Evolutionary conservation across 805 yeast species (phyloP).

Genomic region (Saccharomyces kudriavzevii): DNA sequence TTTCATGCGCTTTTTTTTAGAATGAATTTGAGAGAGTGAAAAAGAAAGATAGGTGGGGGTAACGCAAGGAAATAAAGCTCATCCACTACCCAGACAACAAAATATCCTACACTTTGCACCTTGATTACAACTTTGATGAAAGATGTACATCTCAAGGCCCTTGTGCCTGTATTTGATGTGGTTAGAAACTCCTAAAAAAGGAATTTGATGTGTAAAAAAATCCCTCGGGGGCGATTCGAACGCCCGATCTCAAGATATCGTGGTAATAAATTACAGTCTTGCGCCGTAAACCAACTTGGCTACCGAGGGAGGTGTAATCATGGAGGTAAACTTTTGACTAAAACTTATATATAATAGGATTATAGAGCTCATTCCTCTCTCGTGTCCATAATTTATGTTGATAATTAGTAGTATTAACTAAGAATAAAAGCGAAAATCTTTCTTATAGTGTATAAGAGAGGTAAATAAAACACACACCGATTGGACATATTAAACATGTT

Average conservation of each 20-base stretch:
- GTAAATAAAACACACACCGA: too few relatives aligned
- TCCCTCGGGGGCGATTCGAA: not conserved
- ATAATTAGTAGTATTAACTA: too few relatives aligned
- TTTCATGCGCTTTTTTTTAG: not conserved
- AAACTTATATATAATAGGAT: too few relatives aligned
- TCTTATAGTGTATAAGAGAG: too few relatives aligned
- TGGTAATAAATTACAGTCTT: not conserved
- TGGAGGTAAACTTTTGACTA: not conserved
- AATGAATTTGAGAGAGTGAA: not conserved
- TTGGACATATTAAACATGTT: too few relatives aligned
- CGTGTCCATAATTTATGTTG: too few relatives aligned
- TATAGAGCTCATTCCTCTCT: too few relatives aligned
- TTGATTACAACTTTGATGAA: not conserved
- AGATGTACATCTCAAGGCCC: too few relatives aligned
- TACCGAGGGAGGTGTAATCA: not conserved
- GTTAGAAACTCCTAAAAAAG: too few relatives aligned
- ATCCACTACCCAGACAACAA: not conserved
- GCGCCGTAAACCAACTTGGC: not conserved
- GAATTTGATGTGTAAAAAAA: not conserved
- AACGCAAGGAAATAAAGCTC: not conserved
- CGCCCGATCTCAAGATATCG: not conserved
- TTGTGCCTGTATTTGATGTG: too few relatives aligned
- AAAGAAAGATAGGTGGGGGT: not conserved
- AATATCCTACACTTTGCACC: not conserved
- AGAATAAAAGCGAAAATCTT: too few relatives aligned